Conservation (phyloP, 495 filamentous ascomycete species). For the Aspergillus asperescens region DNA sequence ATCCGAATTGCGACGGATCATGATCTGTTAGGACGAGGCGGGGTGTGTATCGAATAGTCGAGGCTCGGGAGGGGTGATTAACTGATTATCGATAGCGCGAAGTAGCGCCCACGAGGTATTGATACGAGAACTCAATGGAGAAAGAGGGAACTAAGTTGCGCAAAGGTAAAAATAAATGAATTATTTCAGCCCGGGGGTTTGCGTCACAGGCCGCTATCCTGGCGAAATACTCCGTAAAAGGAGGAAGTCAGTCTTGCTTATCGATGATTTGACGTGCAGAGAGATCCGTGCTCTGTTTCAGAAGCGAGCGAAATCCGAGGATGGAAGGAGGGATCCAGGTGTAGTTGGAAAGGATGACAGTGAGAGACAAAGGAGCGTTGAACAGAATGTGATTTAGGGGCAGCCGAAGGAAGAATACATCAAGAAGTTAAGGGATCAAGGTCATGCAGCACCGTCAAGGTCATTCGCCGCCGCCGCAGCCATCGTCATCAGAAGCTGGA, state of each 20-base stretch:
- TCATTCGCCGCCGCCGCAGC: background rate
- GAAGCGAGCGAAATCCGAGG: constrained; percentile 11
- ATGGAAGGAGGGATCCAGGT: constrained; percentile 7
- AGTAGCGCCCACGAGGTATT: constrained; percentile 19
- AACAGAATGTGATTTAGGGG: background rate
- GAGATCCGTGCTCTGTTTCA: constrained; percentile 44
- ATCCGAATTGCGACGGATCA: constrained; percentile 47
- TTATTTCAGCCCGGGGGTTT: background rate
- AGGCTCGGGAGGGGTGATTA: constrained; percentile 4
- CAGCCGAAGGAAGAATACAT: background rate
- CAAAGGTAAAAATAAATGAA: background rate
- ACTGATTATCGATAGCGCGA: constrained; percentile 17
- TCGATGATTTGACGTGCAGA: constrained; percentile 15
- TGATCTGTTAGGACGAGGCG: constrained; percentile 20
- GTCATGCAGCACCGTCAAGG: constrained; percentile 9
- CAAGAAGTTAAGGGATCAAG: background rate
- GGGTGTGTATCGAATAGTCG: background rate
- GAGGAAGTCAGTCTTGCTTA: background rate
- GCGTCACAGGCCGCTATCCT: background rate
- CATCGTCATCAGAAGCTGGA: background rate
- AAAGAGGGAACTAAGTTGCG: background rate
- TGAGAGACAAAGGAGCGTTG: background rate
- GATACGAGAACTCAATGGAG: background rate
- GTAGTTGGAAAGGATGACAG: constrained; percentile 6
- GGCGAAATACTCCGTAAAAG: constrained; percentile 4